Conservation (phyloP, 1,284 basidiomycete species). For the Cryptococcus jaspeensis region DNA sequence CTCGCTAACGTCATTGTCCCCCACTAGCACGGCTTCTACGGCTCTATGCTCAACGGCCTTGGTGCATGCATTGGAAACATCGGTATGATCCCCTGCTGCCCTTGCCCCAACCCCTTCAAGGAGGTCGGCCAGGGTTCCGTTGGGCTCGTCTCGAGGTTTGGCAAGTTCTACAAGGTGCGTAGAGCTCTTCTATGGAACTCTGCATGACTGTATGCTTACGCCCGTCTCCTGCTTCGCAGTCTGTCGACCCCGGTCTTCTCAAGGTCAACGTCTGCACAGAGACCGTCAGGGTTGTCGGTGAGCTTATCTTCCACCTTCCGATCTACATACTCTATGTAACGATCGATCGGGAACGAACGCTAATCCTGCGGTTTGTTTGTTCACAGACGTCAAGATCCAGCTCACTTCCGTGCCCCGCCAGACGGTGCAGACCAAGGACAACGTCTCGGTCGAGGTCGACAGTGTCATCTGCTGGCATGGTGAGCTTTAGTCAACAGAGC, state of each 20-base stretch:
- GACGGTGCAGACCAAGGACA: constrained; percentile 69
- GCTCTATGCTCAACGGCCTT: constrained; percentile 67
- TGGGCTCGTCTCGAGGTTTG: constrained; percentile 86
- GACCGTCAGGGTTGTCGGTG: constrained; percentile 63
- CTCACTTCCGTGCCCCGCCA: constrained; percentile 83
- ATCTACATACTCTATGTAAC: too few relatives aligned
- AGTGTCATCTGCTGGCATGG: constrained; percentile 50
- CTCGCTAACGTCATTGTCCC: not conserved
- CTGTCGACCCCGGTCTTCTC: constrained; percentile 88
- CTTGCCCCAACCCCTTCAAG: constrained; percentile 58
- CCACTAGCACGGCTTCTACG: constrained; percentile 81
- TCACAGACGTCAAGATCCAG: constrained; percentile 86
- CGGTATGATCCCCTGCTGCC: constrained; percentile 86
- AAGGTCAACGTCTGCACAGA: constrained; percentile 93
- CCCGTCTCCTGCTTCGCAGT: constrained; percentile 31
- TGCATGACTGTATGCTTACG: not conserved
- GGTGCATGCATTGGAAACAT: constrained; percentile 51
- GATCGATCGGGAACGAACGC: too few relatives aligned
- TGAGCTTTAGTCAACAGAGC: constrained; percentile 20
- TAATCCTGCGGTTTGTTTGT: too few relatives aligned
- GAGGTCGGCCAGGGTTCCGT: constrained; percentile 73
- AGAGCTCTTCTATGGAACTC: not conserved
- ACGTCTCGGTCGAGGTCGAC: constrained; percentile 57
- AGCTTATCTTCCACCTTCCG: constrained; percentile 1
- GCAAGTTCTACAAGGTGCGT: constrained; percentile 77